Evolutionary conservation across 2,329 filamentous ascomycete genomes (phyloP), one percentile per base, ranked within the genome.

Genomic region (Talaromyces rugulosus): DNA sequence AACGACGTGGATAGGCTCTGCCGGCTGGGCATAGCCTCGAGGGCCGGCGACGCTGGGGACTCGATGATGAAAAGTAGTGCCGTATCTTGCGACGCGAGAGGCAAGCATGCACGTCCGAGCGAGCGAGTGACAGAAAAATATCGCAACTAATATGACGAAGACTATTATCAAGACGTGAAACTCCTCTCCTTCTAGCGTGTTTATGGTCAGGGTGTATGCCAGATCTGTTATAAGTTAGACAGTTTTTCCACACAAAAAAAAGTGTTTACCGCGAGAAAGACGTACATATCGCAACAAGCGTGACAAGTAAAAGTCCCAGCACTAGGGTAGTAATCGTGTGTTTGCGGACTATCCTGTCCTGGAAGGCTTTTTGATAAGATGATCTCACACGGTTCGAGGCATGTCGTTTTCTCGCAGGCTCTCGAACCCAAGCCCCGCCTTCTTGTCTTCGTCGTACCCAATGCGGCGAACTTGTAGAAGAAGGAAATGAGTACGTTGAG

Each of bases 141-240:
- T 85, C 1, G 89, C 87, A 36, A 88, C 83, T 58, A 88, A 80
- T 58, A 96, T 77, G 62, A 96, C 88, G 66, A 93, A 82, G 59
- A 96, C 82, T 61, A 96, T 88, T 63, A 96, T 83, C 59, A 96
- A 81, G 63, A 96, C 85, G 69, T 92, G 90, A 70, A 96, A 88
- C 74, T 92, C 89, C 72, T 85, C 85, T 50, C 84, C 85, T 57
- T 84, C 79, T 63, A 86, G 81, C 47, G 84, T 84, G 64, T 85
- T 82, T 3, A 88, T 88, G 4, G 89, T 88, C 52, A 92, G 80
- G 23, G 87, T 85, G 52, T 96, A 83, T 5, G 85, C 85, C 66
- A 96, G 83, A 72, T 95, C 91, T 95, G 64, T 44, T 44, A 60
- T 23, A 6, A 34, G 36, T 36, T 42, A 62, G 44, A 28, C 16